Evolutionary conservation across 179 eudicot genomes (phyloP).

Genomic region (Actinidia chinensis): DNA sequence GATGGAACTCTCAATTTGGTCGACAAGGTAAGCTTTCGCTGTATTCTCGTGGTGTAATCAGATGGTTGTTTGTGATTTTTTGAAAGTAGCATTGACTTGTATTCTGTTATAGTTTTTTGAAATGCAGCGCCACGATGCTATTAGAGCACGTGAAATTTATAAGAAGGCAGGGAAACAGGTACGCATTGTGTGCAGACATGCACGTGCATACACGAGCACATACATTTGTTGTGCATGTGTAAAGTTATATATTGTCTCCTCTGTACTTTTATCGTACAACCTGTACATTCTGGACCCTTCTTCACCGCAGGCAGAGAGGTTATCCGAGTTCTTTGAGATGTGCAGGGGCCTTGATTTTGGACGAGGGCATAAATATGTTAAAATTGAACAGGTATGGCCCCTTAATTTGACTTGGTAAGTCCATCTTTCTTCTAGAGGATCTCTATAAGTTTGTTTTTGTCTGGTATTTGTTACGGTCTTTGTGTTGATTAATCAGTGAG

Average conservation of each 20-base stretch:
- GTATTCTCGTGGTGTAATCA: background rate
- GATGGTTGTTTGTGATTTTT: background rate
- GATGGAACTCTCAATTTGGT: conserved; percentile 35
- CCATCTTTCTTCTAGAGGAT: background rate
- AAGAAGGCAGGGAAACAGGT: conserved; percentile 33
- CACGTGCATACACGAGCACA: background rate
- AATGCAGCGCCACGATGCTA: conserved; percentile 40
- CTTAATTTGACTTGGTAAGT: conserved; percentile 4
- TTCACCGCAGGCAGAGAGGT: conserved; percentile 29
- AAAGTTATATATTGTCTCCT: background rate
- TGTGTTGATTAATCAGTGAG: background rate
- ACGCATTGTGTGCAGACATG: background rate
- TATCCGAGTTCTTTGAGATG: conserved; percentile 36
- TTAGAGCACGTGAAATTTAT: conserved; percentile 36
- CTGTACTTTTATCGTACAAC: too few species aligned
- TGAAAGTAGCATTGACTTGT: background rate
- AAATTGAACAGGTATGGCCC: conserved; percentile 28
- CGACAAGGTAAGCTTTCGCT: conserved; percentile 29
- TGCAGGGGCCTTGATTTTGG: conserved; percentile 34
- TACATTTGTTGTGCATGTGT: background rate
- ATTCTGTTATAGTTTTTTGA: conserved; percentile 31
- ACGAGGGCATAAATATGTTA: conserved; percentile 27
- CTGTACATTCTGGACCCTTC: background rate
- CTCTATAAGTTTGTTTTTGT: background rate
- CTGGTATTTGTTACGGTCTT: conserved; percentile 10